Conservation (phyloP, 2,329 filamentous ascomycete genomes). For the Monilinia polystroma region DNA sequence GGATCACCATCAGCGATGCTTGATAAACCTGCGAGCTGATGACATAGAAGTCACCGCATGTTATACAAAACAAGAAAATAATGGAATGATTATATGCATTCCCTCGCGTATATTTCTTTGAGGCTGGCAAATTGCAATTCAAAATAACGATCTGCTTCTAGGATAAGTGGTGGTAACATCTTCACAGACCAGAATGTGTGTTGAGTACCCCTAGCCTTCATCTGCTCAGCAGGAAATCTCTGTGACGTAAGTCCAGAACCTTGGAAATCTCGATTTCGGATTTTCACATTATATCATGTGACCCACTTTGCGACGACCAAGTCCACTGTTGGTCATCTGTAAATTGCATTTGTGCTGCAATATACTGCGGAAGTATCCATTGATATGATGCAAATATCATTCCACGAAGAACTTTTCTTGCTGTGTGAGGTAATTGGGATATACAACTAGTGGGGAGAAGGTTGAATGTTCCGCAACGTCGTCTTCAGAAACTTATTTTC, state of each 20-base stretch:
- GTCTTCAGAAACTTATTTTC: not conserved
- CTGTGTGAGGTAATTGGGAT: not conserved
- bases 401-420: not conserved
- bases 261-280: conserved; percentile 6
- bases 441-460: not conserved
- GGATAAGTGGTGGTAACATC: not conserved
- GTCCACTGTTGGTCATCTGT: not conserved
- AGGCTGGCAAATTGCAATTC: not conserved
- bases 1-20: not conserved
- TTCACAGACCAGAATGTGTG: conserved; percentile 13
- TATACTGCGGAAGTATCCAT: not conserved
- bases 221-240: not conserved
- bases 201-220: not conserved
- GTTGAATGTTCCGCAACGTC: not conserved
- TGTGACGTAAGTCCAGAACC: conserved; percentile 14
- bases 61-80: not conserved
- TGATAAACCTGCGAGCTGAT: conserved; percentile 1
- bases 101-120: not conserved
- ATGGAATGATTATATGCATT: not conserved
- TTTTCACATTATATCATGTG: conserved; percentile 7
- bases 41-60: conserved; percentile 2
- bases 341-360: not conserved
- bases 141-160: conserved; percentile 3
- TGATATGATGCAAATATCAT: conserved; percentile 7
- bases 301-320: conserved; percentile 9